Evolutionary conservation across 106 monocot genomes (phyloP).

Genomic region (Triglochin maritima): DNA sequence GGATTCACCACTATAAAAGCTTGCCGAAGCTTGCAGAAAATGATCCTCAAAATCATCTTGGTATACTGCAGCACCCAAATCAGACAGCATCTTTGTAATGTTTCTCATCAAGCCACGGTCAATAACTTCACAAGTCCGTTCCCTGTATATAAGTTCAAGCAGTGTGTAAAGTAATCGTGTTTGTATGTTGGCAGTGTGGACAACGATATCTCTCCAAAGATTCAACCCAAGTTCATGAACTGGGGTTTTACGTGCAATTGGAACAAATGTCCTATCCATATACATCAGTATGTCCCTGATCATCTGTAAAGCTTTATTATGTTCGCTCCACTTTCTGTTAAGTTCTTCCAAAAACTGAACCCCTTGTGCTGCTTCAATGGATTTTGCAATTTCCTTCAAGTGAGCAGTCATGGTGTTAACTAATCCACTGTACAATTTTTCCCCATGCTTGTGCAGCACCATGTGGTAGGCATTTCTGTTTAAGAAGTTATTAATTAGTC

Average conservation of each 20-base stretch:
- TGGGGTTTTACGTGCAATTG: constrained; percentile 41
- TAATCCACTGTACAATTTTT: constrained; percentile 69
- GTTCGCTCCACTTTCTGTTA: constrained; percentile 78
- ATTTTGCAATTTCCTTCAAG: constrained; percentile 63
- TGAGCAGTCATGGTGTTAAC: constrained; percentile 73
- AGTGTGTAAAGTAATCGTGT: constrained; percentile 53
- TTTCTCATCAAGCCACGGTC: constrained; percentile 80
- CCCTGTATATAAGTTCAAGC: constrained; percentile 66
- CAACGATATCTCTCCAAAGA: constrained; percentile 77
- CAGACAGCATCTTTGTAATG: constrained; percentile 81
- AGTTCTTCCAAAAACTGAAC: constrained; percentile 73
- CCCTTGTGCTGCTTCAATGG: constrained; percentile 78
- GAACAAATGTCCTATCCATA: constrained; percentile 89
- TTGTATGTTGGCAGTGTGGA: constrained; percentile 54
- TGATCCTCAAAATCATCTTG: constrained; percentile 80
- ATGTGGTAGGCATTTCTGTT: constrained; percentile 95
- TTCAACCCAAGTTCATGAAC: constrained; percentile 88
- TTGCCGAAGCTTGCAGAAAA: constrained; percentile 68
- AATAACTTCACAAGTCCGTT: constrained; percentile 80
- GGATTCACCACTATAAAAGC: constrained; percentile 75
- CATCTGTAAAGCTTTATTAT: constrained; percentile 95
- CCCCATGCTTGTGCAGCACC: constrained; percentile 93
- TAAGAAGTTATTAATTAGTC: not conserved
- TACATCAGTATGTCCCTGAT: constrained; percentile 97
- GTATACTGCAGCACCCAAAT: constrained; percentile 73